phyloP scores from a whole-genome alignment of 192 early-diverging fungal genomes.

The Linnemannia exigua region DNA sequence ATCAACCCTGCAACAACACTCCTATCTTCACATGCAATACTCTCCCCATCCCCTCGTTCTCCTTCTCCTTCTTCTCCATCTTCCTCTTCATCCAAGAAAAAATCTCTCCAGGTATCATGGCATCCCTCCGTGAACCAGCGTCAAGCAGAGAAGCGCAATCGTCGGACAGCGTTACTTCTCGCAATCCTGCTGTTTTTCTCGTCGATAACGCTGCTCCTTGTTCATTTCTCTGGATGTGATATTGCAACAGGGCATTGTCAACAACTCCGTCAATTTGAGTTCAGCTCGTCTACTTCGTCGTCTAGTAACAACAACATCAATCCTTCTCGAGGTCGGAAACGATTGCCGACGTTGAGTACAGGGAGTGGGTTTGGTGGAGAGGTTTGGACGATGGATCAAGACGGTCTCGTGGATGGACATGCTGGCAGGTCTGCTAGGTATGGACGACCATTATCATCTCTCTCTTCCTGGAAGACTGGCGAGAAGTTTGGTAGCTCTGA shows the following conservation, averaged over 20 bases:
- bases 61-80: not conserved
- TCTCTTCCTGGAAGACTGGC: not conserved
- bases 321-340: not conserved
- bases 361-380: constrained; percentile 13
- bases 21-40: too few species aligned
- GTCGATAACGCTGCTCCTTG: constrained; percentile 29
- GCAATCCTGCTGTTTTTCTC: constrained; percentile 37
- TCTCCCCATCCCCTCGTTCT: not conserved
- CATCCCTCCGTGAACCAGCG: constrained; percentile 49
- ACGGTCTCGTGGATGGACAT: not conserved
- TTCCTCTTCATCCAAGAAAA: not conserved
- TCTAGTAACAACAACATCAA: not conserved
- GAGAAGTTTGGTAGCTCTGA: not conserved
- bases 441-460: not conserved
- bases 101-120: constrained; percentile 45
- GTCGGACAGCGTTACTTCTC: constrained; percentile 14
- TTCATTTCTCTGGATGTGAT: constrained; percentile 41
- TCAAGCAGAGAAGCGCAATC: constrained; percentile 36
- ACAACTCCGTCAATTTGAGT: not conserved
- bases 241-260: constrained; percentile 43
- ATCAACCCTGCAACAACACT: not conserved
- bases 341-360: not conserved
- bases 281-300: not conserved
- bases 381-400: constrained; percentile 9
- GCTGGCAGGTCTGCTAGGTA: not conserved